Base-by-base conservation (phyloP, 176 grass and related monocot genomes). In the sorghum (Sorghum bicolor) region DNA sequence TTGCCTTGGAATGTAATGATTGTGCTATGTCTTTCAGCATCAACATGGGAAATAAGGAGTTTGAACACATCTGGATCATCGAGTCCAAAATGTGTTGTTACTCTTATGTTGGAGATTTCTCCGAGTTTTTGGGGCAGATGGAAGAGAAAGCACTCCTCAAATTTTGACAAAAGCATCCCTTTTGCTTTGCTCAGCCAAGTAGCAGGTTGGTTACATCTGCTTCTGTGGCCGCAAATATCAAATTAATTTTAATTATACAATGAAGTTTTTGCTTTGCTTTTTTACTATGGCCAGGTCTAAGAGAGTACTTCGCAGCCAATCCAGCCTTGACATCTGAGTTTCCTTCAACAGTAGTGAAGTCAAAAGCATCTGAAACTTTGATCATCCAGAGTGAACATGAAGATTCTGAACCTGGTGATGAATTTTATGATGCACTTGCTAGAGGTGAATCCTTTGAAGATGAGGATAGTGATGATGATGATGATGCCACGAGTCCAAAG, bases 101-200 rank as follows among this genome's bases (percentile, higher is more conserved):
- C 96, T 82, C 93, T 82, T 47, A 98, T 91, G 84, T 81, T 98
- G 64, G 96, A 98, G 75, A 79, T 98, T 26, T 76, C 57, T 79
- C 66, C 63, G 25, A 83, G 68, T 82, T 90, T 89, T 87, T 98
- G 92, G 96, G 84, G 83, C 79, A 91, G 79, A 88, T 93, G 93
- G 93, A 95, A 75, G 93, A 89, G 77, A 93, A 93, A 40, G 26
- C 64, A 72, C 40, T 80, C 31, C 57, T 82, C 84, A 73, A 89
- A 90, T 78, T 98, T 98, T 77, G 96, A 90, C n/a, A 98, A 58
- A 92, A 93, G 85, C 76, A 83, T 95, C 34, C 82, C 93, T 86
- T 98, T 82, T 91, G 93, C 91, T 85, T 85, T 98, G 40, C 93
- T 95, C 68, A 95, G 89, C 72, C 96, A 98, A 95, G 93, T 98